phyloP scores from a whole-genome alignment of 2,329 filamentous ascomycete genomes.

The Chrysoporthe puriensis region DNA sequence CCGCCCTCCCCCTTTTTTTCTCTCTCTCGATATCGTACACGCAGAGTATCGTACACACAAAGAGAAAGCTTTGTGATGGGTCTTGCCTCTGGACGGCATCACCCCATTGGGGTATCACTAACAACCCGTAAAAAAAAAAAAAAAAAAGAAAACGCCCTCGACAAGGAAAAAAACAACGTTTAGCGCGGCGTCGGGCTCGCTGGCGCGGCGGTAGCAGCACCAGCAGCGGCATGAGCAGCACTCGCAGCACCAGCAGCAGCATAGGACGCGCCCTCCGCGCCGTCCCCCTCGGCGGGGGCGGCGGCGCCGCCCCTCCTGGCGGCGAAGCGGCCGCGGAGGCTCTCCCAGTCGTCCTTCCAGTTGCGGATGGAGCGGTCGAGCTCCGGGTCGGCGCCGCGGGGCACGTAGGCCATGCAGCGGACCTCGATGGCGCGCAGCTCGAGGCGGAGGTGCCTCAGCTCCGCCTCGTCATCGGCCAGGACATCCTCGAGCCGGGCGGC shows the following conservation, averaged over 20 bases:
- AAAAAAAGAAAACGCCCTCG: not conserved
- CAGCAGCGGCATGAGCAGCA: too few relatives aligned
- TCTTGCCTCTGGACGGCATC: not conserved
- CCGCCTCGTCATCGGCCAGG: conserved; percentile 59
- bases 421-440: conserved; percentile 66
- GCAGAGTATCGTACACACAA: not conserved
- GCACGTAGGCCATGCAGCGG: conserved; percentile 53
- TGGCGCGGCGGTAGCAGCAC: too few relatives aligned
- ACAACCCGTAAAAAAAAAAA: not conserved
- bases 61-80: not conserved
- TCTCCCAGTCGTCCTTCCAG: conserved; percentile 65
- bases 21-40: not conserved
- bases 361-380: conserved; percentile 61
- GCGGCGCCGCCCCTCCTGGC: conserved; percentile 8
- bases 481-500: conserved; percentile 62
- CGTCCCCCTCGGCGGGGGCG: conserved; percentile 2
- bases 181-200: conserved; percentile 10
- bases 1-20: too few relatives aligned
- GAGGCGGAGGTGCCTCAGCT: conserved; percentile 64
- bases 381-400: conserved; percentile 56
- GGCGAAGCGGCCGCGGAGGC: conserved; percentile 38
- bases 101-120: conserved; percentile 1
- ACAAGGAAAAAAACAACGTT: not conserved
- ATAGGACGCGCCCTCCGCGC: conserved; percentile 13
- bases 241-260: too few relatives aligned